These are phyloP conservation scores for Hericium erinaceus DNA, from an alignment of 768 basidiomycete species.

Conservation along the genomic window DNA sequence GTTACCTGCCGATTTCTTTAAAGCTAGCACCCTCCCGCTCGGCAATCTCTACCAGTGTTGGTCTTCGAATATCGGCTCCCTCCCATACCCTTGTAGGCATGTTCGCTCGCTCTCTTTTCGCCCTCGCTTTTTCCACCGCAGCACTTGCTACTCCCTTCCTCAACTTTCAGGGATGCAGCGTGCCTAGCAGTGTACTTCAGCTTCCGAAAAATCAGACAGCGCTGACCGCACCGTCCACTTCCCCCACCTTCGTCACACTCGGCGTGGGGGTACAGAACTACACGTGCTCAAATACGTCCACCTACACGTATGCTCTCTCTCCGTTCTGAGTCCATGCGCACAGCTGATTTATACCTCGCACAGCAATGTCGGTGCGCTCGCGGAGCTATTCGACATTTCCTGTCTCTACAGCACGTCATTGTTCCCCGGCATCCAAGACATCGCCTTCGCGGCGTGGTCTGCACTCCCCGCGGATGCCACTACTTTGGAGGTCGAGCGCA, in stretches of 20 bases:
- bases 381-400: conserved; percentile 7
- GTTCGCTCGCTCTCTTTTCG: neutral
- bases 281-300: neutral
- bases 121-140: neutral
- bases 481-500: neutral
- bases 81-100: neutral
- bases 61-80: no score
- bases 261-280: conserved; percentile 4
- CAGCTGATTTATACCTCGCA: neutral
- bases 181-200: neutral
- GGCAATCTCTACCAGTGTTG: no score
- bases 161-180: neutral
- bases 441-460: neutral
- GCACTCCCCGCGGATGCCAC: neutral
- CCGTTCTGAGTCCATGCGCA: neutral
- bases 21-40: no score
- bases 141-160: neutral
- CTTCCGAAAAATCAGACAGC: neutral
- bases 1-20: no score
- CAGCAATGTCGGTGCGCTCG: conserved; percentile 9
- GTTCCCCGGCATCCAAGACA: neutral
- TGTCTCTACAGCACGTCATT: neutral
- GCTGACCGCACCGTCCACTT: neutral
- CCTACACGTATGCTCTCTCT: conserved; percentile 1
- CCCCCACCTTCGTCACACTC: neutral